These are phyloP conservation scores for Chaetoceros tenuissimus DNA, from an alignment of 108 stramenopile species.

Conservation along the genomic window DNA sequence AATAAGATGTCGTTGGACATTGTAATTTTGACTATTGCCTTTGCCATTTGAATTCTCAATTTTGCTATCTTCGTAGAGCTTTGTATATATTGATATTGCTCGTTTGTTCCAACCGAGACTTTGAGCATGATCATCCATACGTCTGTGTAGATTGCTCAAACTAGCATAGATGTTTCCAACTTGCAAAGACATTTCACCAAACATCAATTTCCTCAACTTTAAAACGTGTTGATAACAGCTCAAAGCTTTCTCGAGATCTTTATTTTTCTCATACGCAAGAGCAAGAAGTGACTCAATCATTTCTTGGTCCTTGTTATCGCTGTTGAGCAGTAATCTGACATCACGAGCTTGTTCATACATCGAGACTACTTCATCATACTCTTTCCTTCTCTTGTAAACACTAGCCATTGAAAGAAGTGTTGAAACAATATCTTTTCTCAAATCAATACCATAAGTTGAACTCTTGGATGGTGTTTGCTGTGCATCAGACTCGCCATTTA, in stretches of 20 bases:
- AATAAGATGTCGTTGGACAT: not conserved
- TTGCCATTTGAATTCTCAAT: not conserved
- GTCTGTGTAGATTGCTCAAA: not conserved
- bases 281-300: not conserved
- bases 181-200: not conserved
- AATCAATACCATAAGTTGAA: not conserved
- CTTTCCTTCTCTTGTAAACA: not conserved
- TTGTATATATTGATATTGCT: not conserved
- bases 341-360: not conserved
- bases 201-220: not conserved
- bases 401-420: not conserved
- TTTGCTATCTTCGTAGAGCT: too few relatives aligned
- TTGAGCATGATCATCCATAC: not conserved
- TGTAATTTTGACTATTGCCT: not conserved
- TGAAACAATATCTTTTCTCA: not conserved
- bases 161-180: not conserved
- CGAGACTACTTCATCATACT: not conserved
- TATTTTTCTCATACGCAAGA: not conserved
- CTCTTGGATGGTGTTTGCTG: not conserved
- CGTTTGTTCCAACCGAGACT: not conserved
- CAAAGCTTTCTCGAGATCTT: not conserved
- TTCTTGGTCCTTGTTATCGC: not conserved
- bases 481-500: too few relatives aligned
- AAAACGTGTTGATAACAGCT: not conserved
- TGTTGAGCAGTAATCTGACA: not conserved